These are phyloP conservation scores for Choiromyces venosus DNA, from an alignment of 495 filamentous ascomycete species.

Conservation along the genomic window DNA sequence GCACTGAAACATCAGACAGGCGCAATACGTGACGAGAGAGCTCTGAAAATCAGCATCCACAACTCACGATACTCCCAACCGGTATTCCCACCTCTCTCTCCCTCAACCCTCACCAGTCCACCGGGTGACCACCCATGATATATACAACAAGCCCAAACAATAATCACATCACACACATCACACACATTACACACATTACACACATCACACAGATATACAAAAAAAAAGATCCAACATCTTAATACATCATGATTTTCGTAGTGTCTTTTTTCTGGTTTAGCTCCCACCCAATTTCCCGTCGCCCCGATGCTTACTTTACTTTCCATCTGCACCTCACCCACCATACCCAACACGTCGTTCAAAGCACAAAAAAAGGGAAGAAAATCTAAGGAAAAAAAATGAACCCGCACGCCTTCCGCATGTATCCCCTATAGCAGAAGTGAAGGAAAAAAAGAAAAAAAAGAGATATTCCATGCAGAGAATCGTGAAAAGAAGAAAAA, in stretches of 20 bases:
- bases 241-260: background rate
- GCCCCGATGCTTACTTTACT: background rate
- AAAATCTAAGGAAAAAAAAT: background rate
- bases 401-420: background rate
- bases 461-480: background rate
- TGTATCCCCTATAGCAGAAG: background rate
- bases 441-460: background rate
- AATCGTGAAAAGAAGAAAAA: background rate
- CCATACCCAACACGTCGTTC: background rate
- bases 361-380: slow-evolving; percentile 2
- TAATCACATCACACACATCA: background rate
- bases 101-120: background rate
- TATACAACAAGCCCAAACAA: background rate
- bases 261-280: background rate
- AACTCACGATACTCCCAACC: background rate
- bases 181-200: background rate
- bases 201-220: background rate
- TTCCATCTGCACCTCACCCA: background rate
- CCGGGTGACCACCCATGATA: background rate
- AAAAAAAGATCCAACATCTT: background rate
- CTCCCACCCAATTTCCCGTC: background rate
- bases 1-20: too few species aligned
- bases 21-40: too few species aligned
- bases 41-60: too few species aligned
- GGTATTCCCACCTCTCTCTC: background rate